Percentiles rank a stretch among this genome's conserved stretches.
Conservation (phyloP, 176 grass and related monocot species). For the Microstegium vimineum region DNA sequence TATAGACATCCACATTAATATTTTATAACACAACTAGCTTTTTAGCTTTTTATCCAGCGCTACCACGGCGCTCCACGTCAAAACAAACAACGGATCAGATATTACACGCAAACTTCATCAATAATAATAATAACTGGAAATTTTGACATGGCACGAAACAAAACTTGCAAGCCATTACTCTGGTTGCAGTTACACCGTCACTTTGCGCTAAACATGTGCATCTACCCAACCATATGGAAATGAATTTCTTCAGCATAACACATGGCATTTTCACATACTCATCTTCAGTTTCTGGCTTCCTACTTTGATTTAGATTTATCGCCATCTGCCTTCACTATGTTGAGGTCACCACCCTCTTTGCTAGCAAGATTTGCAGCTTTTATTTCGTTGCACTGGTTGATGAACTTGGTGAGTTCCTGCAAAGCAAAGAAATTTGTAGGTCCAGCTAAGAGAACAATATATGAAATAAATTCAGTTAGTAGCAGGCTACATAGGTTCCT, state of each 20-base stretch:
- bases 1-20: no score
- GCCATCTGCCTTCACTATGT: constrained; percentile 39
- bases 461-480: background rate
- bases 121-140: background rate
- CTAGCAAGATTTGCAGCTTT: constrained; percentile 69
- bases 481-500: background rate
- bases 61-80: background rate
- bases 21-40: no score
- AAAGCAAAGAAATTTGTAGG: background rate
- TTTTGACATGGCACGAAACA: background rate
- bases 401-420: constrained; percentile 78
- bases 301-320: constrained; percentile 55
- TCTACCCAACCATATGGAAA: background rate
- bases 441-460: background rate
- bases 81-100: background rate
- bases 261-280: background rate
- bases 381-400: constrained; percentile 68
- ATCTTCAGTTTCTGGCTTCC: constrained; percentile 3
- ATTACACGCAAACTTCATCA: background rate
- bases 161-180: background rate
- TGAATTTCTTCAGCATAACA: constrained; percentile 9
- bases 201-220: background rate
- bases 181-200: background rate
- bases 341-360: constrained; percentile 70
- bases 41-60: background rate